phyloP scores from a whole-genome alignment of 1,284 basidiomycete species.

The Cutaneotrichosporon dermatis region DNA sequence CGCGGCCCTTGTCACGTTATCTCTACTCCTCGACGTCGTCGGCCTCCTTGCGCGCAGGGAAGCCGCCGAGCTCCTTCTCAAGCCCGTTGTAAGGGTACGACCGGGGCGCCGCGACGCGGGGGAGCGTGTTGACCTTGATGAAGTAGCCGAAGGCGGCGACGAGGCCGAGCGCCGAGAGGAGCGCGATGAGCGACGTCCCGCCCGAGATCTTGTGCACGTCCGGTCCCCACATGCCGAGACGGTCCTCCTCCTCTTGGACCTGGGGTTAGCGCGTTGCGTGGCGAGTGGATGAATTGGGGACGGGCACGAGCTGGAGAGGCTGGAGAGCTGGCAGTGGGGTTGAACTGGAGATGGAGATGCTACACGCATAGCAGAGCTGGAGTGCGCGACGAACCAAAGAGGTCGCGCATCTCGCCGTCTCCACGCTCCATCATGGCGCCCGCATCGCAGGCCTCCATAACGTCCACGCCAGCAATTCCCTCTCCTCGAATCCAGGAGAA shows the following conservation, averaged over 20 bases:
- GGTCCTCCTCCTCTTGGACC: slow-evolving; percentile 79
- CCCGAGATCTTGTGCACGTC: slow-evolving; percentile 54
- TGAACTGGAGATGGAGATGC: too few species aligned
- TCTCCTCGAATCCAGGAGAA: too few species aligned
- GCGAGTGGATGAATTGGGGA: too few species aligned
- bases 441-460: too few species aligned
- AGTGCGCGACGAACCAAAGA: too few species aligned
- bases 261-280: slow-evolving; percentile 40
- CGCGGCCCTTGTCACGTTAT: too few species aligned
- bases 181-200: slow-evolving; percentile 28
- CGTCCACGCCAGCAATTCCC: too few species aligned
- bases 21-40: slow-evolving; percentile 31
- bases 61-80: slow-evolving; percentile 44
- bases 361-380: too few species aligned
- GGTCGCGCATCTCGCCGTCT: too few species aligned
- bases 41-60: slow-evolving; percentile 29
- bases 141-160: slow-evolving; percentile 38
- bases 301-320: too few species aligned
- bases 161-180: slow-evolving; percentile 31
- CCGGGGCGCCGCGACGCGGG: slow-evolving; percentile 34
- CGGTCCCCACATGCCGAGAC: slow-evolving; percentile 84
- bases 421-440: too few species aligned
- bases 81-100: slow-evolving; percentile 47
- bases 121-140: slow-evolving; percentile 27
- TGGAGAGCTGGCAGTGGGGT: too few species aligned